Evolutionary conservation across 2,329 filamentous ascomycete genomes (phyloP).

Genomic region (Aspergillus fijiensis): DNA sequence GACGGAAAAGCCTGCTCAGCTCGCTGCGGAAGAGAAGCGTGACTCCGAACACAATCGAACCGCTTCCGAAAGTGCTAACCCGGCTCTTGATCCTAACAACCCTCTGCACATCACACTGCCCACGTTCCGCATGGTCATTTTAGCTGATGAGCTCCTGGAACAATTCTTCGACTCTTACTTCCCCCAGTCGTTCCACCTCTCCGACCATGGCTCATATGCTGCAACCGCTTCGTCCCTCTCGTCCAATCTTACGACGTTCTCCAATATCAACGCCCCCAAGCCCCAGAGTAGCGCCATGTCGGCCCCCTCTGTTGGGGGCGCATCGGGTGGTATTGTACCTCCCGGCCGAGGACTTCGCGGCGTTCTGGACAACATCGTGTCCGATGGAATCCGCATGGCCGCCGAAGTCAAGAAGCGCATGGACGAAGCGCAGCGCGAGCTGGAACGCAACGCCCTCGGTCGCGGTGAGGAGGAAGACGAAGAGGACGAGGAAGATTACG

Average conservation of each 20-base stretch:
- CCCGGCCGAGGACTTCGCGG: constrained; percentile 77
- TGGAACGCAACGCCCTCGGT: constrained; percentile 75
- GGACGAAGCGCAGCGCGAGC: constrained; percentile 90
- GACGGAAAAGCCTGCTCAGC: constrained; percentile 14
- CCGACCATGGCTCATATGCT: constrained; percentile 59
- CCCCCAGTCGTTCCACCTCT: constrained; percentile 85
- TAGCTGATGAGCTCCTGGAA: constrained; percentile 92
- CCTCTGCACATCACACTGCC: constrained; percentile 94
- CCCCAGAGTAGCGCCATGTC: constrained; percentile 39
- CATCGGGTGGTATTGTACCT: constrained; percentile 60
- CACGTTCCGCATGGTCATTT: constrained; percentile 97
- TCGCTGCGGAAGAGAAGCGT: constrained; percentile 21
- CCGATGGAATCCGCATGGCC: constrained; percentile 93
- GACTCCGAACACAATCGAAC: constrained; percentile 53
- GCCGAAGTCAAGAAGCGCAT: constrained; percentile 87
- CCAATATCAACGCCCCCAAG: constrained; percentile 61
- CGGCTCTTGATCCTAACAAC: constrained; percentile 86
- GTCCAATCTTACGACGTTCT: constrained; percentile 81
- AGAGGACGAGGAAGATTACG: constrained; percentile 68
- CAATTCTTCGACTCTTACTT: constrained; percentile 98
- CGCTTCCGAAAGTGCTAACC: constrained; percentile 76
- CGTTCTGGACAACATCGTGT: constrained; percentile 95
- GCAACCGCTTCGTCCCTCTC: constrained; percentile 52
- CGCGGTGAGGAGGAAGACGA: constrained; percentile 65
- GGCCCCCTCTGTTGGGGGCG: constrained; percentile 46